Conservation (phyloP, 148 eudicot genomes). For the Rhododendron mucronatum region DNA sequence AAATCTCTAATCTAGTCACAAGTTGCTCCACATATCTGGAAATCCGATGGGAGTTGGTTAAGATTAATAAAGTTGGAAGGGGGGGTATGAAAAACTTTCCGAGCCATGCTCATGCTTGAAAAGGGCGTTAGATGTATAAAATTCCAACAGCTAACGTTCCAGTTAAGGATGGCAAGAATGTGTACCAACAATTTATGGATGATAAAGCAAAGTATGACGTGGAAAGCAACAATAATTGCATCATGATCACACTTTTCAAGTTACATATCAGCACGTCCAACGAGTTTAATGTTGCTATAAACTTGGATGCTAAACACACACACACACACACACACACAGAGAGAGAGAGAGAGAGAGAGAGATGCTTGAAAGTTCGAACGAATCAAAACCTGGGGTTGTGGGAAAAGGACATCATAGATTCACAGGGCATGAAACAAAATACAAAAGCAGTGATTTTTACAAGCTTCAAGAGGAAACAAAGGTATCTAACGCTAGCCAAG, state of each 20-base stretch:
- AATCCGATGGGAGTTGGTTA: not conserved
- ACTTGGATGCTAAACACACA: not conserved
- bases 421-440: not conserved
- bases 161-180: no score
- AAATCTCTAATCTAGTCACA: not conserved
- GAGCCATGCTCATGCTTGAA: no score
- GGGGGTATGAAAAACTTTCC: no score
- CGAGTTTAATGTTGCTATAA: not conserved
- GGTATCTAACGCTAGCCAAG: not conserved
- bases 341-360: not conserved
- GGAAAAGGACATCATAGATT: not conserved
- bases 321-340: not conserved
- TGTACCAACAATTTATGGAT: not conserved
- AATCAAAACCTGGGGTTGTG: not conserved
- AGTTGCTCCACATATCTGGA: not conserved
- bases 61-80: no score
- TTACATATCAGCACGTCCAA: not conserved
- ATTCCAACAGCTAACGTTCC: no score
- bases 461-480: slow-evolving; percentile 4
- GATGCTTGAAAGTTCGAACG: not conserved
- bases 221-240: not conserved
- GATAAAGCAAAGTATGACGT: not conserved
- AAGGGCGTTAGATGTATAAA: no score
- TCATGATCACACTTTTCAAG: not conserved
- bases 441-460: slow-evolving; percentile 8